phyloP scores from a whole-genome alignment of 2,329 filamentous ascomycete species.

The Diaporthe longicolla region DNA sequence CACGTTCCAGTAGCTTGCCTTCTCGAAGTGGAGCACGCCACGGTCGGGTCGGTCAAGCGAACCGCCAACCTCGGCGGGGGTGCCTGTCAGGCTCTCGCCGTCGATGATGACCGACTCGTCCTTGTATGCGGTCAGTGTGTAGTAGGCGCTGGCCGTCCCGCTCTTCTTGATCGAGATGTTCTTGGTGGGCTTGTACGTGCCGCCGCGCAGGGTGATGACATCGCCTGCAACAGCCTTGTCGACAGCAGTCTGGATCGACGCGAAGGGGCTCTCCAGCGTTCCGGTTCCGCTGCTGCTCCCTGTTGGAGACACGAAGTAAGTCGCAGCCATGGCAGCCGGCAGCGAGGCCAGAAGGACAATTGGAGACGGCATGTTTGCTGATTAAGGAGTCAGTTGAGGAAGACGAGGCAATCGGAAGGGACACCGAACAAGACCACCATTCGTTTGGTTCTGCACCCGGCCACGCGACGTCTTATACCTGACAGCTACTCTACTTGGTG shows the following conservation, averaged over 20 bases:
- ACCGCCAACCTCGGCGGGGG: constrained; percentile 57
- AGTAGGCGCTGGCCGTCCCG: constrained; percentile 57
- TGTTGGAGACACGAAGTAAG: constrained; percentile 61
- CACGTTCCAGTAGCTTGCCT: constrained; percentile 61
- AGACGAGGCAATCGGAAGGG: not conserved
- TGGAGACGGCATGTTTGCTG: constrained; percentile 10
- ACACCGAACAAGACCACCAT: not conserved
- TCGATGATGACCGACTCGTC: constrained; percentile 61
- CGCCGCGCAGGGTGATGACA: constrained; percentile 59
- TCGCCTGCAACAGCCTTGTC: constrained; percentile 61
- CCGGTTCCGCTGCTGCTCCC: constrained; percentile 57
- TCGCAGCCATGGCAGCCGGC: constrained; percentile 46
- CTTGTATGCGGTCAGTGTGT: constrained; percentile 58
- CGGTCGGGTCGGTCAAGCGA: constrained; percentile 57
- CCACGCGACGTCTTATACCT: constrained; percentile 28
- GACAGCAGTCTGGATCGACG: constrained; percentile 62
- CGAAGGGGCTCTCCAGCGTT: constrained; percentile 56
- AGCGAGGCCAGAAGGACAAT: not conserved
- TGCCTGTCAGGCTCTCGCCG: constrained; percentile 57
- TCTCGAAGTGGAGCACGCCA: constrained; percentile 63
- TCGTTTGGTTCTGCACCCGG: not conserved
- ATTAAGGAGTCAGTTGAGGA: not conserved
- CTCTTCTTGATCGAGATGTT: constrained; percentile 64
- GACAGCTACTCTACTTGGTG: too few species aligned
- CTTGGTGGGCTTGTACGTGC: constrained; percentile 60